Evolutionary conservation across 306 rosid genomes (phyloP).

Genomic region (Cicer judaicum): DNA sequence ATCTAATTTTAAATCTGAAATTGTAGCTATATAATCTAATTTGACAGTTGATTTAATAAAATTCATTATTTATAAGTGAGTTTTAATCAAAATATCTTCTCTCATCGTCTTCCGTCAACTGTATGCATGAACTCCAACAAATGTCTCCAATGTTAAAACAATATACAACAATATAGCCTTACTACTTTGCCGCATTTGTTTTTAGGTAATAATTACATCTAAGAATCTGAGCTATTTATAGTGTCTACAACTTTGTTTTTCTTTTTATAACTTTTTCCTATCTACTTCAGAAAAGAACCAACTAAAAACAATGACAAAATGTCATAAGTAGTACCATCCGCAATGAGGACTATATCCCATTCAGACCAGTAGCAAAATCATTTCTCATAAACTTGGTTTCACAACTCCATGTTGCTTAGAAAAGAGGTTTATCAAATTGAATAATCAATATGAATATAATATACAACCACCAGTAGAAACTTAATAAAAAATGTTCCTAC

Average conservation of each 20-base stretch:
- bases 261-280: not conserved
- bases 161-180: too few species aligned
- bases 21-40: too few species aligned
- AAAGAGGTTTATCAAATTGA: not conserved
- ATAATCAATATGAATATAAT: slow-evolving; percentile 21
- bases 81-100: too few species aligned
- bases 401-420: not conserved
- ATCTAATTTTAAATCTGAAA: too few species aligned
- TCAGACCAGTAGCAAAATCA: not conserved
- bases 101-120: too few species aligned
- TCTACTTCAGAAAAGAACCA: not conserved
- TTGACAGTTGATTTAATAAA: too few species aligned
- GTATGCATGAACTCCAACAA: too few species aligned
- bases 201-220: not conserved
- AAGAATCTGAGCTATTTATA: not conserved
- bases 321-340: not conserved
- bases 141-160: too few species aligned
- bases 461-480: not conserved
- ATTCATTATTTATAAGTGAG: too few species aligned
- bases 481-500: slow-evolving; percentile 4
- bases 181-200: not conserved
- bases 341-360: not conserved
- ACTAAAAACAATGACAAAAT: not conserved
- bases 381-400: slow-evolving; percentile 8
- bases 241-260: not conserved